Conservation (phyloP, 2,329 filamentous ascomycete genomes). For the Venturia carpophila region DNA sequence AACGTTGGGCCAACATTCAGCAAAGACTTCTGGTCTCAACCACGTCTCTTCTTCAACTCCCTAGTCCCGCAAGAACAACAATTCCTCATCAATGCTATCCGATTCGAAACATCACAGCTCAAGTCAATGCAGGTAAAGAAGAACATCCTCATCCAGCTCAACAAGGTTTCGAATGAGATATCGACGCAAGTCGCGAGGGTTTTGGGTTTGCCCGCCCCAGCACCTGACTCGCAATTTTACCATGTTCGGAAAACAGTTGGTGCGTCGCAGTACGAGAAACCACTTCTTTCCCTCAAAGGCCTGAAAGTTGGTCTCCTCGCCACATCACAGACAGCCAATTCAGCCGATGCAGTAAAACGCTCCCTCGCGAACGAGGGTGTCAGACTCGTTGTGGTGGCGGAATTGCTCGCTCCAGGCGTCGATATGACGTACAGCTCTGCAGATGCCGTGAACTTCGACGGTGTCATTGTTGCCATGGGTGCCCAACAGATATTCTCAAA, state of each 20-base stretch:
- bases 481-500: constrained; percentile 46
- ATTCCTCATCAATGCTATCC: constrained; percentile 63
- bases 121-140: constrained; percentile 50
- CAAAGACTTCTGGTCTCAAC: constrained; percentile 62
- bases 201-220: constrained; percentile 52
- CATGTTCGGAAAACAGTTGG: constrained; percentile 58
- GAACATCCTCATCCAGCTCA: constrained; percentile 61
- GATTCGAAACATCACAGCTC: constrained; percentile 60
- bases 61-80: constrained; percentile 58
- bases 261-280: constrained; percentile 52
- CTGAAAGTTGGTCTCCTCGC: constrained; percentile 58
- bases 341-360: constrained; percentile 48
- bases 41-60: constrained; percentile 67
- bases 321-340: constrained; percentile 40
- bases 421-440: constrained; percentile 58
- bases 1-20: constrained; percentile 54
- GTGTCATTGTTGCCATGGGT: constrained; percentile 52
- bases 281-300: constrained; percentile 53
- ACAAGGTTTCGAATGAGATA: constrained; percentile 59
- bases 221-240: constrained; percentile 56
- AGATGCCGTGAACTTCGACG: constrained; percentile 56
- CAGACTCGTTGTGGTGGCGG: constrained; percentile 52
- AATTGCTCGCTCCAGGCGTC: constrained; percentile 47
- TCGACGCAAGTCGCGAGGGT: constrained; percentile 56
- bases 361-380: constrained; percentile 46